These are phyloP conservation scores for Caryopteris hybrid DNA, from an alignment of 305 asterid species.

Conservation along the genomic window DNA sequence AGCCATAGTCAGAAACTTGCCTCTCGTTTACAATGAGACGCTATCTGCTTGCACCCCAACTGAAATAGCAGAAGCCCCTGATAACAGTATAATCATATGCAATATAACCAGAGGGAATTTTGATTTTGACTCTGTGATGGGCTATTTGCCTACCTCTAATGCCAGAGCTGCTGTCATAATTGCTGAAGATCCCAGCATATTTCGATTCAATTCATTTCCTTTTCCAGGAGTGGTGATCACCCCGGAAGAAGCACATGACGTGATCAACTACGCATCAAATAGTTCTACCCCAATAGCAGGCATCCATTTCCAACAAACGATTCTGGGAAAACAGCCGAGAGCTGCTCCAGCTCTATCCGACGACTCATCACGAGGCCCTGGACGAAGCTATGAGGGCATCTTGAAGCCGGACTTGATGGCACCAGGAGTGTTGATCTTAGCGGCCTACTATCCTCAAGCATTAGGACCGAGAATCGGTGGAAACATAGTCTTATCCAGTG, in stretches of 20 bases:
- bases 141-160: background rate
- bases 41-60: slow-evolving; percentile 13
- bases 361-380: slow-evolving; percentile 29
- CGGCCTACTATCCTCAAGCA: slow-evolving; percentile 26
- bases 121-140: background rate
- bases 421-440: slow-evolving; percentile 28
- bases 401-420: slow-evolving; percentile 34
- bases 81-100: slow-evolving; percentile 17
- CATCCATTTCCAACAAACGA: slow-evolving; percentile 27
- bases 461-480: too few species aligned
- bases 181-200: slow-evolving; percentile 5
- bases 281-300: slow-evolving; percentile 21
- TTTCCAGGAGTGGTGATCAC: slow-evolving; percentile 29
- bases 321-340: slow-evolving; percentile 23
- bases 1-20: slow-evolving; percentile 20
- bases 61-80: slow-evolving; percentile 12
- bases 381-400: slow-evolving; percentile 7
- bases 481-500: too few species aligned
- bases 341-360: slow-evolving; percentile 25
- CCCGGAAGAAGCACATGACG: slow-evolving; percentile 4
- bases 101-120: background rate
- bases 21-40: slow-evolving; percentile 17
- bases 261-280: slow-evolving; percentile 10
- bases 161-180: slow-evolving; percentile 18
- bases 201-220: background rate